Conservation (phyloP, 1,139 yeast species). For the Candida tropicalis region DNA sequence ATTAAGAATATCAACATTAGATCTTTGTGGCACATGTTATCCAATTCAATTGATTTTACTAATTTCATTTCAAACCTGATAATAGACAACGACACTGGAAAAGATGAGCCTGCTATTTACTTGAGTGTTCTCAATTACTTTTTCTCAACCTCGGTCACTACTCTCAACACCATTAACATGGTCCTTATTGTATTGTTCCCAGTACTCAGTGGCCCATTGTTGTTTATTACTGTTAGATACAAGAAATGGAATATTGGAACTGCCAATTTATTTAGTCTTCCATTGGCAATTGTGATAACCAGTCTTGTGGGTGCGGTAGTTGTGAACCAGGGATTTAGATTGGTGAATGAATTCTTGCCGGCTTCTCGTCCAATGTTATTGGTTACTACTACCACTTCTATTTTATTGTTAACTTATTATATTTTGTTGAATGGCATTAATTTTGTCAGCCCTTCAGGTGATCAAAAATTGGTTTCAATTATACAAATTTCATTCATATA, state of each 20-base stretch:
- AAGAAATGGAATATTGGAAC: constrained; percentile 53
- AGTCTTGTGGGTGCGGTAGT: constrained; percentile 15
- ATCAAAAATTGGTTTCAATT: constrained; percentile 70
- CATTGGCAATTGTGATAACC: constrained; percentile 44
- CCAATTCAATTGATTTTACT: constrained; percentile 63
- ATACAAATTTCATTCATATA: constrained; percentile 55
- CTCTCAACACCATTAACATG: constrained; percentile 50
- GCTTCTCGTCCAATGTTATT: constrained; percentile 52
- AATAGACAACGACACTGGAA: constrained; percentile 36
- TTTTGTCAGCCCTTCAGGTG: constrained; percentile 55
- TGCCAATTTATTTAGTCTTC: constrained; percentile 54
- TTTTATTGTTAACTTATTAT: constrained; percentile 59
- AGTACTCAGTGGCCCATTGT: constrained; percentile 48
- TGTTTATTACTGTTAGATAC: constrained; percentile 47
- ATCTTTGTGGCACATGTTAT: constrained; percentile 83
- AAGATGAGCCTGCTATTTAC: constrained; percentile 54
- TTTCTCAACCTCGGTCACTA: constrained; percentile 53
- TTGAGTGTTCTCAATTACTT: constrained; percentile 65
- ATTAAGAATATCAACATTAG: constrained; percentile 63
- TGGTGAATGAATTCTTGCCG: constrained; percentile 56
- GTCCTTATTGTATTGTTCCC: constrained; percentile 58
- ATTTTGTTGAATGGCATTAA: constrained; percentile 51
- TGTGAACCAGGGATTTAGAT: constrained; percentile 35
- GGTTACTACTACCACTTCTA: constrained; percentile 43
- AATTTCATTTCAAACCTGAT: constrained; percentile 41